These are phyloP conservation scores for Puccinellia tenuiflora DNA, from an alignment of 176 grass and related monocot species.

Conservation along the genomic window DNA sequence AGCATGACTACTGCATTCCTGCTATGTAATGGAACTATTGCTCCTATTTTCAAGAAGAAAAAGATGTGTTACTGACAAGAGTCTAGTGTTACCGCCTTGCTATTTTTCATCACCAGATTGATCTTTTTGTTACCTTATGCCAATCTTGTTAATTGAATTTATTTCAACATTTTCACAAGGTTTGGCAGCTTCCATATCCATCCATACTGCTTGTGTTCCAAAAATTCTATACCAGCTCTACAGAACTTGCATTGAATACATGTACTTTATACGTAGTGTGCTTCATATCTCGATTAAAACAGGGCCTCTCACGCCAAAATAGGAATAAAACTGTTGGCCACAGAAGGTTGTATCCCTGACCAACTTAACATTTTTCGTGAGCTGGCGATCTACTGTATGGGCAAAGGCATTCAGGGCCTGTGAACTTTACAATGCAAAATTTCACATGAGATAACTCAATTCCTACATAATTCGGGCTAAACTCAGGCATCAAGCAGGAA, in stretches of 20 bases:
- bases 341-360: not conserved
- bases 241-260: not conserved
- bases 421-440: not conserved
- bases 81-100: not conserved
- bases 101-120: not conserved
- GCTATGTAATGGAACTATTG: not conserved
- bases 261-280: not conserved
- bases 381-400: not conserved
- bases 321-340: not conserved
- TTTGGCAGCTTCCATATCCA: not conserved
- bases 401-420: not conserved
- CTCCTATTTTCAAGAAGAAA: not conserved
- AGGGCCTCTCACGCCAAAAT: not conserved
- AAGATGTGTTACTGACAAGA: not conserved
- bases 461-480: not conserved
- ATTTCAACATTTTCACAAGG: too few species aligned
- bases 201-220: not conserved
- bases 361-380: not conserved
- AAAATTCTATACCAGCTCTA: not conserved
- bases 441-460: not conserved
- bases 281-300: not conserved
- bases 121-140: not conserved
- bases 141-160: not conserved
- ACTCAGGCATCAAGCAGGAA: constrained; percentile 24
- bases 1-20: not conserved